A percentile compares a stretch with the other conserved stretches of the same genome.
These are phyloP conservation scores for Trifolium repens DNA, from an alignment of 306 rosid species.

Conservation along the genomic window DNA sequence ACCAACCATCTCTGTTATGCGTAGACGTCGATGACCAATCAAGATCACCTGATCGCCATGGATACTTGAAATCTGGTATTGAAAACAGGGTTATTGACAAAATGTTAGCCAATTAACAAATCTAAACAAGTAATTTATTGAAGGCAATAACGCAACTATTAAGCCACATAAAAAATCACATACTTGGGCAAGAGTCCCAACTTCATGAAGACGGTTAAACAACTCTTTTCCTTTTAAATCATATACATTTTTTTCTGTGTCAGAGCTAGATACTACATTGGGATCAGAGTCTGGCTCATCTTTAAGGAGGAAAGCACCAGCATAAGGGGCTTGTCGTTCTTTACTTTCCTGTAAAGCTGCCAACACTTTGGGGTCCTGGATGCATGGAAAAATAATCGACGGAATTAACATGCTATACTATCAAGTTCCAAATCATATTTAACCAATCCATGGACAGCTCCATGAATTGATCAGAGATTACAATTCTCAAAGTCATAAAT, in stretches of 20 bases:
- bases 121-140: slow-evolving; percentile 22
- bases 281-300: slow-evolving; percentile 90
- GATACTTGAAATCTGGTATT: slow-evolving; percentile 88
- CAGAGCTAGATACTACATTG: slow-evolving; percentile 69
- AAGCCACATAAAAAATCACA: slow-evolving; percentile 30
- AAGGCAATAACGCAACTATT: slow-evolving; percentile 31
- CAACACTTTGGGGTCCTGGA: slow-evolving; percentile 89
- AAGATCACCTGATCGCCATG: slow-evolving; percentile 91
- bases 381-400: slow-evolving; percentile 33
- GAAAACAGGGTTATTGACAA: slow-evolving; percentile 2
- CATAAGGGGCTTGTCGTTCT: slow-evolving; percentile 96
- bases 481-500: neutral
- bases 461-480: slow-evolving; percentile 30
- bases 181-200: slow-evolving; percentile 99
- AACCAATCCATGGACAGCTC: slow-evolving; percentile 5
- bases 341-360: slow-evolving; percentile 94
- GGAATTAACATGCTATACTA: slow-evolving; percentile 23
- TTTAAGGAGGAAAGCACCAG: slow-evolving; percentile 95
- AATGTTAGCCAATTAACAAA: neutral
- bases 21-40: slow-evolving; percentile 95
- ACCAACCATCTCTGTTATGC: slow-evolving; percentile 92
- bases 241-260: slow-evolving; percentile 67
- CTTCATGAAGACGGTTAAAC: slow-evolving; percentile 90
- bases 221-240: slow-evolving; percentile 88
- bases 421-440: slow-evolving; percentile 28